Base-by-base conservation (phyloP, 2,329 filamentous ascomycete species). In the Lomentospora prolificans region DNA sequence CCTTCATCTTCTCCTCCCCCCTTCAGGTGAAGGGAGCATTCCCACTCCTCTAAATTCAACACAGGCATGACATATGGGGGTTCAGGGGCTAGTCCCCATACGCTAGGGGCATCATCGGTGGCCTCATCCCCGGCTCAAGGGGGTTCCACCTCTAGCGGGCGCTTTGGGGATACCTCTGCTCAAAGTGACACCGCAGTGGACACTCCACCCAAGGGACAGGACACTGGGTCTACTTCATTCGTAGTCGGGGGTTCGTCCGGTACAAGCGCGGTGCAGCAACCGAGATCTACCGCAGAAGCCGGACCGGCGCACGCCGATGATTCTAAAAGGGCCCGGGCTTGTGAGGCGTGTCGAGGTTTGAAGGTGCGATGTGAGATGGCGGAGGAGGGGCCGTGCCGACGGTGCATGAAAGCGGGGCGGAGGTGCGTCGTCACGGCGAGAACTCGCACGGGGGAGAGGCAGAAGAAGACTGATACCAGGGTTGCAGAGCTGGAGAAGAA, bases 401-500 rank as follows among this genome's bases (percentile, higher is more conserved):
- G 90, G 60, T 96, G 90, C 67, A 80, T 81, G 53, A 95, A 95
- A 71, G 87, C 89, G 2, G 82, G 84, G n/a, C 77, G 90, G 36
- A 76, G 77, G 60, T 95, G 90, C 66, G 73, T 91, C 41, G 85
- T 91, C 59, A 95, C 89, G 1, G 81, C 84, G 60, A 89, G 80
- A 12, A 81, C 76, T 28, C 69, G 89, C 41, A 58, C 56, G 7
- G 57, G 56, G 14, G 95, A 95, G 71, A 79, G 90, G 48, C 89
- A 92, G 73, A 95, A 92, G 75, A 95, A 95, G 76, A 90, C 89
- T 55, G 91, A 95, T 67, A 92, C 84, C 61, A 80, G 90, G 53
- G 90, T 96, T 10, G 87, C 90, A 7, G 90, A 96, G 73, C 76
- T 96, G 53, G 90, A 96, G 75, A 90, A 86, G 75, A 95, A 95